phyloP scores from a whole-genome alignment of 495 filamentous ascomycete genomes.

The Penicillium roqueforti region DNA sequence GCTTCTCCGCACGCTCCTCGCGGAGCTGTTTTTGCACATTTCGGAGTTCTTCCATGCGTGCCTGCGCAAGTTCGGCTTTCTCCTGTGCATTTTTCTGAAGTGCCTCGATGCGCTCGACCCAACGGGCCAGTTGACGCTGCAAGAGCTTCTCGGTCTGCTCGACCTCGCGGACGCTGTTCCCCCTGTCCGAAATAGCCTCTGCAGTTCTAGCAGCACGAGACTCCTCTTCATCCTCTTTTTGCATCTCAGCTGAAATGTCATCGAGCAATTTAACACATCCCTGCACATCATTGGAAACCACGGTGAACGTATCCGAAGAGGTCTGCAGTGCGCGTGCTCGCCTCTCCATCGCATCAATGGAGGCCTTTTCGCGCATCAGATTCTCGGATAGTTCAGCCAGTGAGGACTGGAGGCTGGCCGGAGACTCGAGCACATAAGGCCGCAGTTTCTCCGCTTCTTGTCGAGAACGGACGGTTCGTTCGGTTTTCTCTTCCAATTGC shows the following conservation, averaged over 20 bases:
- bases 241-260: conserved; percentile 75
- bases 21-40: conserved; percentile 73
- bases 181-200: conserved; percentile 80
- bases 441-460: conserved; percentile 84
- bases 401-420: conserved; percentile 73
- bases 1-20: conserved; percentile 79
- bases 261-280: conserved; percentile 84
- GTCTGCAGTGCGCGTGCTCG: conserved; percentile 87
- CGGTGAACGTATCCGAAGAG: conserved; percentile 78
- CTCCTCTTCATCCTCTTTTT: conserved; percentile 86
- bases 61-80: conserved; percentile 73
- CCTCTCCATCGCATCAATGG: conserved; percentile 82
- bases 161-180: conserved; percentile 84
- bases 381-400: conserved; percentile 75
- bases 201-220: conserved; percentile 71
- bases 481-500: conserved; percentile 75
- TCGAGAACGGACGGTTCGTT: conserved; percentile 50
- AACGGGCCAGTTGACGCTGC: conserved; percentile 75
- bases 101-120: conserved; percentile 78
- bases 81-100: conserved; percentile 71
- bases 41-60: conserved; percentile 86
- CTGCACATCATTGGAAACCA: conserved; percentile 76
- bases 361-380: conserved; percentile 67
- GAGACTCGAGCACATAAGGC: conserved; percentile 87
- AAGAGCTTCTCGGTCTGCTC: conserved; percentile 81